Base-by-base conservation (phyloP, 2,329 filamentous ascomycete genomes). In the Furcasterigmium sp. region DNA sequence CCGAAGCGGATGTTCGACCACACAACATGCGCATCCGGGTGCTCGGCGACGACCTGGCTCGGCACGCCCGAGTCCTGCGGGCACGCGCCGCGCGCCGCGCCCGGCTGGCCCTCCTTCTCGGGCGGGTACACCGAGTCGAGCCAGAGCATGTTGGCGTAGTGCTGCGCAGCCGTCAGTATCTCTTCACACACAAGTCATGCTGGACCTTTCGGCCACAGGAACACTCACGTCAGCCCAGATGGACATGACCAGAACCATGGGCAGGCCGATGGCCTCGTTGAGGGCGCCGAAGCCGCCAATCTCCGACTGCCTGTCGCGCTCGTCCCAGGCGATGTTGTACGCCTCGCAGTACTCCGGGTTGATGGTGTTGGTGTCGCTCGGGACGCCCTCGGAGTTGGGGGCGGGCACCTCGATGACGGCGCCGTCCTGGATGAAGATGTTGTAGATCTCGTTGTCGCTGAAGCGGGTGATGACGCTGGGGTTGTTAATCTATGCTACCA, bases 111-210 rank as follows among this genome's bases (percentile, higher is more conserved):
- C 36, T 47, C 45, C 49, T 54, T 52, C 44, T 53, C 55, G 14
- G 47, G 50, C 21, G 80, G 80, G 66, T 75, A 82, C 56, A 64
- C 70, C 48, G 72, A 74, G 67, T 86, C 82, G 51, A 87, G 75
- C 83, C 82, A 86, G 53, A 82, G 73, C 80, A 86, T 85, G 64
- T 81, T 72, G 54, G 75, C 65, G 43, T 72, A 63, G 60, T 84
- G 74, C 37, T 39, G 15, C n/a, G 15, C n/a, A 17, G 17, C n/a
- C n/a, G n/a, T n/a, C n/a, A n/a, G n/a, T n/a, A n/a, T n/a, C n/a
- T n/a, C n/a, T n/a, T n/a, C n/a, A n/a, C n/a, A n/a, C n/a, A n/a
- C n/a, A n/a, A n/a, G n/a, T n/a, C n/a, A n/a, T n/a, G 4, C 9
- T n/a, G 17, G 35, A 8, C 20, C 14, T 8, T 13, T n/a, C 9